Conservation (phyloP, 495 filamentous ascomycete genomes). For the Aspergillus coremiiformis region DNA sequence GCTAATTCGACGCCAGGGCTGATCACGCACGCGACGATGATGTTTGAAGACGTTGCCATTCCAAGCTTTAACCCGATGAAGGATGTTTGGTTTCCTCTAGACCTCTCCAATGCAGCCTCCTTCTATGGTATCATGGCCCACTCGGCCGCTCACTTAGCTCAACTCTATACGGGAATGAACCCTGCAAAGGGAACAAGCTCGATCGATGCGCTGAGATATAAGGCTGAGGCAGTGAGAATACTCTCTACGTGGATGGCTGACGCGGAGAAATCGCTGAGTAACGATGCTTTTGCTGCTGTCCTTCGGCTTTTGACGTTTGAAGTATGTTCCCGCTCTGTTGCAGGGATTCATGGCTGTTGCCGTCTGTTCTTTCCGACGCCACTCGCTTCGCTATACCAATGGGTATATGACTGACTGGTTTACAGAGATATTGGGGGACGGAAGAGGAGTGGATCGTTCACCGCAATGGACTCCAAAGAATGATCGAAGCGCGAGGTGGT, state of each 20-base stretch:
- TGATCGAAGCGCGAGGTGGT: conserved; percentile 25
- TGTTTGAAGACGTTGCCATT: conserved; percentile 21
- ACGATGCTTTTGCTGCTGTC: conserved; percentile 23
- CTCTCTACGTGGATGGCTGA: conserved; percentile 18
- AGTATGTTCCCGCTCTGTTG: conserved; percentile 6
- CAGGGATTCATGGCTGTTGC: no score
- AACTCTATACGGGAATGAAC: conserved; percentile 15
- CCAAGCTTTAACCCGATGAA: conserved; percentile 25
- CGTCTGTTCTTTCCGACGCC: neutral
- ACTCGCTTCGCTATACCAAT: no score
- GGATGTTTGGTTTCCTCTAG: conserved; percentile 28
- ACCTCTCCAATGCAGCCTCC: conserved; percentile 24
- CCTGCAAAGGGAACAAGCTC: conserved; percentile 12
- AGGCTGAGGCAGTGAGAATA: conserved; percentile 20
- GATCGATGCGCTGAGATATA: conserved; percentile 18
- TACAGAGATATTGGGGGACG: conserved; percentile 25
- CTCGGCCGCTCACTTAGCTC: conserved; percentile 21
- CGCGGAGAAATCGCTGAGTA: conserved; percentile 19
- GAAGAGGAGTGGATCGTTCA: conserved; percentile 24
- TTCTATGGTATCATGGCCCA: conserved; percentile 27
- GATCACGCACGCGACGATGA: conserved; percentile 24
- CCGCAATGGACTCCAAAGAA: conserved; percentile 21
- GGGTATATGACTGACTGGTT: neutral
- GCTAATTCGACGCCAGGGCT: conserved; percentile 16
- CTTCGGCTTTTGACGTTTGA: conserved; percentile 25